Base-by-base conservation (phyloP, 495 filamentous ascomycete species). In the Chlorociboria aeruginascens region DNA sequence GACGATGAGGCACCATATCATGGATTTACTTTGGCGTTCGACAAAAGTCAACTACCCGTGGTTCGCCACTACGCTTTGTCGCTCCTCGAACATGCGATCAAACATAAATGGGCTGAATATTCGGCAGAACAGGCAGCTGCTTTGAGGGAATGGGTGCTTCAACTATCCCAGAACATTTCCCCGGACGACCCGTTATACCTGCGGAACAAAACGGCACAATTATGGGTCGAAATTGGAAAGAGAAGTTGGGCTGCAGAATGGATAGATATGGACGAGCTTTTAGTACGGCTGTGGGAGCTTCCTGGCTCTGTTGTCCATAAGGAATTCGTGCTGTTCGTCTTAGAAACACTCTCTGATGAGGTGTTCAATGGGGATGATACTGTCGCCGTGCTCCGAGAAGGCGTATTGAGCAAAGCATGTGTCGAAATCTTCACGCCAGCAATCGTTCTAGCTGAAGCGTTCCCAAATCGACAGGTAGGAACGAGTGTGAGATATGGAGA, bases 171-270 rank as follows among this genome's bases (percentile, higher is more conserved):
- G 55, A 69, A 72, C 46, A 70, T 90, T 46, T 69, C 75, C 8
- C 73, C 76, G 43, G 72, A 81, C 17, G 90, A 99, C 60, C 86
- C 89, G 3, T 55, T 73, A 17, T 97, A 86, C 58, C 65, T 97
- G 52, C 78, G 89, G 57, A 97, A 92, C 68, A 97, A 97, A 65
- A 82, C 92, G 31, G 86, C 88, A n/a, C 83, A 90, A 65, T 66
- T 97, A 49, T 97, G 92, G 93, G 84, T 87, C 7, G 92, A 96
- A 61, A 66, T 95, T 43, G 88, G 89, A 25, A 97, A 99, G 68
- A 75, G 89, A 58, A 85, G 78, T 57, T 99, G 93, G 93, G 87
- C 71, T 8, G 69, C 76, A 30, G 85, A 90, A 40, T 99, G 92
- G 92, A 75, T 83, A 66, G 79, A 93, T 61, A 96, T 99, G 92